Evolutionary conservation across 148 eudicot species (phyloP).

Genomic region (Oxyria digyna): DNA sequence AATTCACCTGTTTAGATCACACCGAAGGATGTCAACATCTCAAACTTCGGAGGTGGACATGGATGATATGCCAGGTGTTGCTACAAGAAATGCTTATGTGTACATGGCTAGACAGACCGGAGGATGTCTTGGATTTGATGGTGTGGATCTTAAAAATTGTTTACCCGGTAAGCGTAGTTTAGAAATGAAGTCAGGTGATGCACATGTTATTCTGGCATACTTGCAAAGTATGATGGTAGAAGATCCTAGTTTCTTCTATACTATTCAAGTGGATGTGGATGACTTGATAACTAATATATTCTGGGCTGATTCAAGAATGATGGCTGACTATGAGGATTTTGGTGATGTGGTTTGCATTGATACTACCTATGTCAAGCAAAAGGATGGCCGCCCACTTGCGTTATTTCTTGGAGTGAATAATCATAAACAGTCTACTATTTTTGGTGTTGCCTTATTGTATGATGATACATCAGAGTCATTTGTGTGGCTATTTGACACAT

Average conservation of each 20-base stretch:
- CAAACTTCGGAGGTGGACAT: not conserved
- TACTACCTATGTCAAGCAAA: conserved; percentile 40
- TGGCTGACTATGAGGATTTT: conserved; percentile 52
- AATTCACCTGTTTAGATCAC: not conserved
- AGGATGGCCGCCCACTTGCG: conserved; percentile 58
- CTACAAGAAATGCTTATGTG: not conserved
- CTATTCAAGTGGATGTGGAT: conserved; percentile 54
- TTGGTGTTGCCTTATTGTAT: conserved; percentile 65
- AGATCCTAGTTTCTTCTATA: conserved; percentile 63
- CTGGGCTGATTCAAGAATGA: conserved; percentile 72
- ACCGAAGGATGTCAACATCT: not conserved
- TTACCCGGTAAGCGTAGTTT: not conserved
- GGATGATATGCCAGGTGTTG: not conserved
- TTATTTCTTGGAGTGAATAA: conserved; percentile 68
- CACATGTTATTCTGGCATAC: conserved; percentile 56
- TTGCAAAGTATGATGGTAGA: conserved; percentile 65
- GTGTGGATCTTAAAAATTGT: not conserved
- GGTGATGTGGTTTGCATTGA: conserved; percentile 62
- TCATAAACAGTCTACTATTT: conserved; percentile 52
- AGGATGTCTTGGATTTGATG: not conserved
- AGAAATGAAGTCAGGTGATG: conserved; percentile 45
- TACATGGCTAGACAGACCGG: not conserved
- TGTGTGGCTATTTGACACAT: conserved; percentile 56
- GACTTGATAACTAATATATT: conserved; percentile 47
- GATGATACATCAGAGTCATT: conserved; percentile 49